These are phyloP conservation scores for Hylodesmum podocarpum DNA, from an alignment of 306 rosid species.

Conservation along the genomic window DNA sequence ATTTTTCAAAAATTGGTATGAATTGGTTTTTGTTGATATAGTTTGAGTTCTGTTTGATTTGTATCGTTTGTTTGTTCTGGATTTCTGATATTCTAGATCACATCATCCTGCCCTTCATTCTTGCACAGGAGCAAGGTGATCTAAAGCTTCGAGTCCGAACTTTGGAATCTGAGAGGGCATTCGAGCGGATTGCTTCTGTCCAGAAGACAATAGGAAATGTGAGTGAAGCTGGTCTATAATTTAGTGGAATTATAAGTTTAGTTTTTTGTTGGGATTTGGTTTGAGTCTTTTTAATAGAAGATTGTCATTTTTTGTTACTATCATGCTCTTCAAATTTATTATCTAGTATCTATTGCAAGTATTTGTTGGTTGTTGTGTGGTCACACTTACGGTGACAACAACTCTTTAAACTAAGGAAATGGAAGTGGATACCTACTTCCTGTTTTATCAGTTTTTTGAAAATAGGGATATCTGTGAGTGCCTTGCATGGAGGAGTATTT, in stretches of 20 bases:
- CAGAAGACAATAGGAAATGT: conserved; percentile 93
- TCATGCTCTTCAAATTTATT: conserved; percentile 11
- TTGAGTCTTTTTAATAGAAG: conserved; percentile 20
- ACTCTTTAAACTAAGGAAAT: conserved; percentile 12
- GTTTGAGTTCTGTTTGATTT: conserved; percentile 29
- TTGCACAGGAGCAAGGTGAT: conserved; percentile 95
- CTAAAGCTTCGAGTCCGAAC: conserved; percentile 94
- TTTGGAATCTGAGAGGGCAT: conserved; percentile 96
- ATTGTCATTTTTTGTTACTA: conserved; percentile 18
- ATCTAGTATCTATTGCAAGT: not conserved
- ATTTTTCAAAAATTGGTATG: conserved; percentile 78
- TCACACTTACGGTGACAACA: conserved; percentile 1
- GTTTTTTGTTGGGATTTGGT: conserved; percentile 3
- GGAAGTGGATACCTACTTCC: not conserved
- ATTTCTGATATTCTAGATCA: conserved; percentile 10
- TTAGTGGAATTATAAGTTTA: conserved; percentile 9
- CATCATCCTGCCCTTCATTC: conserved; percentile 18
- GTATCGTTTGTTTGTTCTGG: conserved; percentile 23
- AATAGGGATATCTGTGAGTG: not conserved
- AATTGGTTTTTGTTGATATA: conserved; percentile 1
- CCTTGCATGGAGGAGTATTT: conserved; percentile 11
- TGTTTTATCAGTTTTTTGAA: not conserved
- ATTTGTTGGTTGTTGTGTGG: not conserved
- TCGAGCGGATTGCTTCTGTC: conserved; percentile 90
- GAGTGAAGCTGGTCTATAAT: conserved; percentile 48